Conservation (phyloP, 352 stramenopile genomes). For the Pythium sp. region DNA sequence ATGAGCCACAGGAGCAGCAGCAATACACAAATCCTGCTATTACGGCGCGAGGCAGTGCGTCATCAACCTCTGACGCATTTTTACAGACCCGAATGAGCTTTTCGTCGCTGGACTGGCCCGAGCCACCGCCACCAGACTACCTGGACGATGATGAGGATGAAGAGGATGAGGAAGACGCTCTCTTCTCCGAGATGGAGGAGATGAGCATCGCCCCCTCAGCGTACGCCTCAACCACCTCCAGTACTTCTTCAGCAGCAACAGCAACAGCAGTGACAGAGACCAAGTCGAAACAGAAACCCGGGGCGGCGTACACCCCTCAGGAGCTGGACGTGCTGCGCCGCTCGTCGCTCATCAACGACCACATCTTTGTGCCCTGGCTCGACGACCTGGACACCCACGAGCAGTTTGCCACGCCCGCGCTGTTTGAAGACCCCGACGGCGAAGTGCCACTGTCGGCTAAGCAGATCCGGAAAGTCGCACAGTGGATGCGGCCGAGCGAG, state of each 20-base stretch:
- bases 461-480: conserved; percentile 54
- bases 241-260: neutral
- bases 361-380: conserved; percentile 83
- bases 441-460: conserved; percentile 63
- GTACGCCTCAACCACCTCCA: neutral
- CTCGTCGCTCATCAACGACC: conserved; percentile 81
- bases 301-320: conserved; percentile 44
- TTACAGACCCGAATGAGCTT: conserved; percentile 18
- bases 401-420: conserved; percentile 40
- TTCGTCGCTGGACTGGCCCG: conserved; percentile 37
- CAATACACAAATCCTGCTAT: neutral
- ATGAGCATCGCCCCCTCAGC: conserved; percentile 9
- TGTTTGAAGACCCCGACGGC: conserved; percentile 74
- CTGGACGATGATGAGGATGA: neutral
- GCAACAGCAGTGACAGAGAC: conserved; percentile 3
- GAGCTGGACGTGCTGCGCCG: conserved; percentile 78
- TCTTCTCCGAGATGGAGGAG: conserved; percentile 6
- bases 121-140: conserved; percentile 20
- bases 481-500: conserved; percentile 69
- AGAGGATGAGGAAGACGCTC: neutral
- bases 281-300: conserved; percentile 12
- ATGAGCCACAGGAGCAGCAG: neutral
- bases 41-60: neutral
- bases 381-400: conserved; percentile 62
- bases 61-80: conserved; percentile 5